phyloP scores from a whole-genome alignment of 768 basidiomycete genomes.

The Trametes villosa region DNA sequence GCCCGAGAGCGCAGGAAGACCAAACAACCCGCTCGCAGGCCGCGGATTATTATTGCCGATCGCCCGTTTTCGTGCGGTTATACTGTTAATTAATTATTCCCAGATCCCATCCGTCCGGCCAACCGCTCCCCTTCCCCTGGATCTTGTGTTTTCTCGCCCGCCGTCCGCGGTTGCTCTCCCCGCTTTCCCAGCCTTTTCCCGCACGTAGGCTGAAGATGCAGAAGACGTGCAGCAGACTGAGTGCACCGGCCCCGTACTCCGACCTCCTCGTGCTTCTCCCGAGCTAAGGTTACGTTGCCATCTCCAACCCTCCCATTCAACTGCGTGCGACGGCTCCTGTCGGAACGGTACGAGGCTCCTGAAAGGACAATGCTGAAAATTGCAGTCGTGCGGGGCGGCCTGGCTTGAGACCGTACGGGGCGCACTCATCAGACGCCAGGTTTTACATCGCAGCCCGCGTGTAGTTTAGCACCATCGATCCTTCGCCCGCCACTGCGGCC shows the following conservation, averaged over 20 bases:
- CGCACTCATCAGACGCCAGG: conserved; percentile 5
- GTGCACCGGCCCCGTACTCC: conserved; percentile 2
- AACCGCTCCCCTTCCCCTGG: conserved; percentile 5
- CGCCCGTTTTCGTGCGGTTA: conserved; percentile 15
- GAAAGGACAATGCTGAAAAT: too few species aligned
- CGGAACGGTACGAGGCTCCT: conserved; percentile 2
- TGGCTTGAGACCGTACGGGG: too few species aligned
- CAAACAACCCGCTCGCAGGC: conserved; percentile 26
- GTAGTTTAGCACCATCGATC: conserved; percentile 16
- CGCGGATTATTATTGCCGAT: conserved; percentile 27
- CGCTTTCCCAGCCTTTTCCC: neutral
- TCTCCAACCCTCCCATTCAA: neutral
- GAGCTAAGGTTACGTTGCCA: neutral
- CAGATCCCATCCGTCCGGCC: conserved; percentile 12
- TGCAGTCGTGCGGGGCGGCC: too few species aligned
- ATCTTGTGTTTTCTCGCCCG: neutral
- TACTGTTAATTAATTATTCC: conserved; percentile 21
- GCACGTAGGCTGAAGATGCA: neutral
- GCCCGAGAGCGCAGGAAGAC: conserved; percentile 24
- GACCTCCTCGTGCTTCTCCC: conserved; percentile 2
- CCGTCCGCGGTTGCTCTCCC: neutral
- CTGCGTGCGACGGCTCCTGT: neutral
- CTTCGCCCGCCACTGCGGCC: conserved; percentile 7
- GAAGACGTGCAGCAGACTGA: neutral
- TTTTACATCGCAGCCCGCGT: conserved; percentile 14